Evolutionary conservation across 2,329 filamentous ascomycete species (phyloP).

Genomic region (Nothophoma quercina): DNA sequence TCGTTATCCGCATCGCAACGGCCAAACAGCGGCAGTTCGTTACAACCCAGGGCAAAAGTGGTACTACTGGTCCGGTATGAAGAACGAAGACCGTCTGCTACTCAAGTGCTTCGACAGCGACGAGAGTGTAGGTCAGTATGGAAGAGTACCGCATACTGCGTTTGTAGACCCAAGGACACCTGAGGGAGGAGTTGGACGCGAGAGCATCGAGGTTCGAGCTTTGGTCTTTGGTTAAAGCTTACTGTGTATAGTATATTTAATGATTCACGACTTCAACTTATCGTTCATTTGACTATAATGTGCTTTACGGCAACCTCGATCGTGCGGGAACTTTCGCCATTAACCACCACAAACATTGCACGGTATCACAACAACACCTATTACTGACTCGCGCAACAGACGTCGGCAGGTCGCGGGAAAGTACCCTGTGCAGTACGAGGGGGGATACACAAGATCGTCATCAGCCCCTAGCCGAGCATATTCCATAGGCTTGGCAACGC

Average conservation of each 20-base stretch:
- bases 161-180: conserved; percentile 79
- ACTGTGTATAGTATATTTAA: background rate
- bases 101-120: conserved; percentile 81
- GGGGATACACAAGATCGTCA: conserved; percentile 10
- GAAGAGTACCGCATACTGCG: conserved; percentile 58
- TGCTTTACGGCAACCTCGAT: too few species aligned
- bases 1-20: conserved; percentile 72
- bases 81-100: conserved; percentile 72
- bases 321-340: too few species aligned
- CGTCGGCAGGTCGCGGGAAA: background rate
- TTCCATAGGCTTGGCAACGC: conserved; percentile 13
- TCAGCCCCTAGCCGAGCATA: background rate
- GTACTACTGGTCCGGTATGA: conserved; percentile 84
- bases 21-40: conserved; percentile 76
- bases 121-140: conserved; percentile 34
- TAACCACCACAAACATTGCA: background rate
- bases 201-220: conserved; percentile 89
- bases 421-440: background rate
- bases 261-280: background rate
- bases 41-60: conserved; percentile 71
- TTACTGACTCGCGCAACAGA: background rate
- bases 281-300: background rate
- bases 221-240: conserved; percentile 73
- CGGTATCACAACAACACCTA: background rate
- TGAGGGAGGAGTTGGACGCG: conserved; percentile 72